Evolutionary conservation across 1,139 yeast genomes (phyloP).

Genomic region (Blastobotrys apis): DNA sequence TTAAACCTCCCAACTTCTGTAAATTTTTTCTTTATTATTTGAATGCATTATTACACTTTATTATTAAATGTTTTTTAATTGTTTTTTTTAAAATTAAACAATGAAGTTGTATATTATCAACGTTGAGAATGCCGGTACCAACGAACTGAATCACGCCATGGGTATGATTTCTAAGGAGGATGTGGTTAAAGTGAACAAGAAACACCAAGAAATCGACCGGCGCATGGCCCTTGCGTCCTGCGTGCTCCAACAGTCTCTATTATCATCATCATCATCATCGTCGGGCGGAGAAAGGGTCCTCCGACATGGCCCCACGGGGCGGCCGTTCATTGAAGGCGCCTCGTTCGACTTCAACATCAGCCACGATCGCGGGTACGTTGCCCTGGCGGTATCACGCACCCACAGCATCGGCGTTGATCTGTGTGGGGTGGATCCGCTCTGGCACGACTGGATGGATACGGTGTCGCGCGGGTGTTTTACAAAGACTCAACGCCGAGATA

Average conservation of each 20-base stretch:
- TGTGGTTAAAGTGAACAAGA: neutral
- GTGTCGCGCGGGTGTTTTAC: neutral
- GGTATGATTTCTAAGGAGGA: neutral
- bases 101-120: neutral
- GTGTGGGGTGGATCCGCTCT: neutral
- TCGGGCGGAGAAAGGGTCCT: neutral
- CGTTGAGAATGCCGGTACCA: neutral
- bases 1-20: neutral
- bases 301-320: neutral
- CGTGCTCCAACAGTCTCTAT: neutral
- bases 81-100: neutral
- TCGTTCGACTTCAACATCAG: neutral
- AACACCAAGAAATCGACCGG: neutral
- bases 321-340: neutral
- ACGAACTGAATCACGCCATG: neutral
- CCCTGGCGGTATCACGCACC: neutral
- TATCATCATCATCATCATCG: no score
- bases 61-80: neutral
- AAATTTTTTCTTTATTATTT: neutral
- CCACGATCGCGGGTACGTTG: conserved; percentile 3
- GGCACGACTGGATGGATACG: conserved; percentile 4
- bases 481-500: neutral
- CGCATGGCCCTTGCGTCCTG: neutral
- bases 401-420: neutral
- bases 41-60: neutral